These are phyloP conservation scores for Exophiala calicioides DNA, from an alignment of 2,329 filamentous ascomycete species.

Conservation along the genomic window DNA sequence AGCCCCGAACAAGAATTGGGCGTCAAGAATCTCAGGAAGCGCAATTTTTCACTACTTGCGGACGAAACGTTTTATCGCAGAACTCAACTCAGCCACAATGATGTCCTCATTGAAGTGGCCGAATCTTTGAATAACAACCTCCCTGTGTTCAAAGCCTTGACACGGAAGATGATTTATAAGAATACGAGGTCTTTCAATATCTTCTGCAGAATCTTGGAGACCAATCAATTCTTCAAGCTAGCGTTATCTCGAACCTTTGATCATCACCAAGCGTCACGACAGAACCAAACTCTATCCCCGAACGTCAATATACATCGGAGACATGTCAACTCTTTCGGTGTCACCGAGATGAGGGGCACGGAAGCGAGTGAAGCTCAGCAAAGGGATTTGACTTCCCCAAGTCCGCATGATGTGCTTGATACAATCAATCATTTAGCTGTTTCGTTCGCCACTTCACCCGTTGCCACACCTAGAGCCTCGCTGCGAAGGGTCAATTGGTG, in stretches of 20 bases:
- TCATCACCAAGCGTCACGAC: neutral
- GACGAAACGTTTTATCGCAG: slow-evolving; percentile 1
- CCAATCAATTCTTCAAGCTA: slow-evolving; percentile 8
- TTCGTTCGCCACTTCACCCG: slow-evolving; percentile 20
- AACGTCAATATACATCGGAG: neutral
- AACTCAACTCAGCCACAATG: neutral
- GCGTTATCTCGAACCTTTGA: slow-evolving; percentile 4
- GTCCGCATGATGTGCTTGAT: slow-evolving; percentile 14
- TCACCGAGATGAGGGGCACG: neutral
- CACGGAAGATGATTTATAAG: slow-evolving; percentile 32
- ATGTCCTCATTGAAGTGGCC: slow-evolving; percentile 5
- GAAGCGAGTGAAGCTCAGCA: neutral
- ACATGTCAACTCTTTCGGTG: neutral
- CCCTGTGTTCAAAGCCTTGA: slow-evolving; percentile 8
- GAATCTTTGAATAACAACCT: slow-evolving; percentile 12
- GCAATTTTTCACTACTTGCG: neutral
- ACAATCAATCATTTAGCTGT: slow-evolving; percentile 23
- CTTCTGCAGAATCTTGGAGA: slow-evolving; percentile 32
- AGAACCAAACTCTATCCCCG: neutral
- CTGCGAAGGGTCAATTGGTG: slow-evolving; percentile 51
- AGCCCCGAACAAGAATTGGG: neutral
- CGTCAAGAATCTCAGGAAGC: too few species aligned
- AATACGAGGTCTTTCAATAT: slow-evolving; percentile 29
- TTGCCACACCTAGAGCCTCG: slow-evolving; percentile 39
- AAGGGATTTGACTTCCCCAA: neutral